These are phyloP conservation scores for Lactuca saligna DNA, from an alignment of 129 eudicot species.

Conservation along the genomic window DNA sequence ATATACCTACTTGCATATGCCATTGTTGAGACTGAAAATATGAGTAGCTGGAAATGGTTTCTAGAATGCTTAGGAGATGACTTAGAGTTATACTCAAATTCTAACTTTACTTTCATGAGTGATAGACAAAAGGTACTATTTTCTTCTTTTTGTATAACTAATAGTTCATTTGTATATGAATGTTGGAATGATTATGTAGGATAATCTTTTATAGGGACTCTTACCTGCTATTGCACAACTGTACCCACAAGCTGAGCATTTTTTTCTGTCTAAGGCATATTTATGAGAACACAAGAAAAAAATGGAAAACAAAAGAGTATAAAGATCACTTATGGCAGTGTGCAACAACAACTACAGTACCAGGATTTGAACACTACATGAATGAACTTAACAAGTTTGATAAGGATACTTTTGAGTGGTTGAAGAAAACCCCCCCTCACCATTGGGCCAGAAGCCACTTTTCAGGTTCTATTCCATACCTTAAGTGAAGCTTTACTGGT, in stretches of 20 bases:
- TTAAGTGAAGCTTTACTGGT: no score
- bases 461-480: no score
- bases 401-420: neutral
- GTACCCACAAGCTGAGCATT: neutral
- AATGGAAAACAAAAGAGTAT: neutral
- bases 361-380: neutral
- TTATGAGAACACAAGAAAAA: neutral
- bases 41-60: neutral
- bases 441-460: no score
- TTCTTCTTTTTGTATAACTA: neutral
- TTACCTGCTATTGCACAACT: neutral
- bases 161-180: neutral
- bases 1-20: conserved; percentile 4
- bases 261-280: neutral
- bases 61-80: neutral
- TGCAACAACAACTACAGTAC: neutral
- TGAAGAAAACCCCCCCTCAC: neutral
- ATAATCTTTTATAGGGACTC: neutral
- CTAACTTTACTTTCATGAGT: neutral
- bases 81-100: neutral
- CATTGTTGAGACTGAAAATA: neutral
- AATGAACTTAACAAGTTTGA: neutral
- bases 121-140: neutral
- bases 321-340: neutral
- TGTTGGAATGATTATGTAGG: neutral